A percentile compares a stretch with the other conserved stretches of the same genome.
Evolutionary conservation across 2,329 filamentous ascomycete genomes (phyloP).

Genomic region (Bisporella sp.): DNA sequence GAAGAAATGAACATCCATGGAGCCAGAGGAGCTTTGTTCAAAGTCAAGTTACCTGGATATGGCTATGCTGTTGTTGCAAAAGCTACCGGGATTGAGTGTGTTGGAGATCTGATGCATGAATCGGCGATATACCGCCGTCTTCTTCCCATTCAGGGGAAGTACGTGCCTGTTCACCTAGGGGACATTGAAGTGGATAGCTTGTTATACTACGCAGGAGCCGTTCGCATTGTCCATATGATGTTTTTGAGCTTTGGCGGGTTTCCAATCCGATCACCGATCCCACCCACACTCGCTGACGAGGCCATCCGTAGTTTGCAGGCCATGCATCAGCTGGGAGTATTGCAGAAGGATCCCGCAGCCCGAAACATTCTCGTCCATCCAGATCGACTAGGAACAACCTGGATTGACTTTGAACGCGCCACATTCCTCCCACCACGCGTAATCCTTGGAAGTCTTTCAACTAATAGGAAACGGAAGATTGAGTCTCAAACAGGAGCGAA

Average conservation of each 20-base stretch:
- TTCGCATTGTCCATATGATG: constrained; percentile 1
- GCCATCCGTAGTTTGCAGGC: background rate
- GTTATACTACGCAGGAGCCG: background rate
- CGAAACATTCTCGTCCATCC: background rate
- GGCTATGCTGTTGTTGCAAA: background rate
- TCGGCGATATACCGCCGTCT: background rate
- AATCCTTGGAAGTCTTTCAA: background rate
- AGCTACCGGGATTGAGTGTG: constrained; percentile 1
- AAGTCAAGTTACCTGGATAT: background rate
- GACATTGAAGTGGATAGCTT: background rate
- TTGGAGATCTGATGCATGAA: background rate
- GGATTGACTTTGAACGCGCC: background rate
- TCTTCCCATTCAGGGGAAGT: constrained; percentile 1
- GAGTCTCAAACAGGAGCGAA: background rate
- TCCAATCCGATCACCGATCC: background rate
- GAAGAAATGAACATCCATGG: constrained; percentile 1
- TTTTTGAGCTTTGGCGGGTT: constrained; percentile 1
- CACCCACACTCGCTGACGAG: background rate
- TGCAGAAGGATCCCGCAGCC: background rate
- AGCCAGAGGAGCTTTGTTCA: constrained; percentile 1
- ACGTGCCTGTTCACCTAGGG: background rate
- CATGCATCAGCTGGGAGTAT: background rate
- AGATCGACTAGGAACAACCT: background rate
- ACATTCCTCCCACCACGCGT: background rate
- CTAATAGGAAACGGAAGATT: background rate